Base-by-base conservation (phyloP, 441 rosid genomes). In the Metrosideros polymorpha region DNA sequence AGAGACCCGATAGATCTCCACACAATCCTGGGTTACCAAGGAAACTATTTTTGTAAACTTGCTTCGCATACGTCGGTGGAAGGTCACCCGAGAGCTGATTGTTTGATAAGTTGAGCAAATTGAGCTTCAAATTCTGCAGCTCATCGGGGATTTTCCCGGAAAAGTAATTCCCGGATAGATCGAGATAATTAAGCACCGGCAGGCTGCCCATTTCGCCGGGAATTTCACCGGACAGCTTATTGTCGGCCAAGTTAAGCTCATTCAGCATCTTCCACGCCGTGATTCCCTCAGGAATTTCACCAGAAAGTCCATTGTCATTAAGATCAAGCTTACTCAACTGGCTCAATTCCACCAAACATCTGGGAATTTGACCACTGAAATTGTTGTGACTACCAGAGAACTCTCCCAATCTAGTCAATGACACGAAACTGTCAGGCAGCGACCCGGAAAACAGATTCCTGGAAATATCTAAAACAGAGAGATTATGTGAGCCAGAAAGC, bases 1-100 rank as follows among this genome's bases (percentile, higher is more conserved):
- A 89, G 51, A 83, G 86, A 57, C 88, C 89, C 7, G 29, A 77
- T 29, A 71, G 83, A 71, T 84, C 86, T 4, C 88, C 59, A 76
- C 92, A 92, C 86, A 92, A 89, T n/a, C 90, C 89, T 1, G 90
- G 91, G 53, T 93, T 92, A 82, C 93, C 94, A 4, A 90, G 29
- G 39, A 91, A 93, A 59, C 91, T 90, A 52, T 88, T 85, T 43
- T 88, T 88, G 86, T 88, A 87, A 29, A 86, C 52, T 61, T 90
- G 43, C 61, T 83, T 83, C 39, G 86, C 85, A 89, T 91, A 93
- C 66, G 85, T 54, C 14, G 91, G 45, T 32, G 92, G 91, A 49
- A 92, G 82, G 76, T 90, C 87, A 7, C 93, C 93, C 0, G 84
- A 86, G 56, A 93, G 88, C 71, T 84, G 91, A 86, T 93, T 93